Base-by-base conservation (phyloP, 805 yeast species). In the Candida stauntonica region DNA sequence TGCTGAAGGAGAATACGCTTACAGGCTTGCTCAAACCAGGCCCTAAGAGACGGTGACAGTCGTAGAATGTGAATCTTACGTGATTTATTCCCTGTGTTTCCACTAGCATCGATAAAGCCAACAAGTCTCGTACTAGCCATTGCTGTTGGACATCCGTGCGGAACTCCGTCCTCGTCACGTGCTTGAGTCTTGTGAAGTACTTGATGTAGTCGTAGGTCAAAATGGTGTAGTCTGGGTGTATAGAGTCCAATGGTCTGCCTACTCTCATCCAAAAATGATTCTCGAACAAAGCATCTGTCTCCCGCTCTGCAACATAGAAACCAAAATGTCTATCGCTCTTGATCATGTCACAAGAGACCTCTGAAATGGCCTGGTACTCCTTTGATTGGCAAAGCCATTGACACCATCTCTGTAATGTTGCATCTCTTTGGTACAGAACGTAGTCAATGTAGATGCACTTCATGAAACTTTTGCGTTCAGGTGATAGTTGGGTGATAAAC, bases 191-290 rank as follows among this genome's bases (percentile, higher is more conserved):
- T 3, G 23, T 18, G 26, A 26, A 26, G 36, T 33, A 26, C 26
- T 26, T 17, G 31, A 29, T 16, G 30, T 29, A 21, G n/a, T 35
- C 38, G n/a, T 23, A 15, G 6, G 26, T 29, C 17, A 35, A 11
- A 17, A 35, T 17, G 13, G 38, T 16, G 23, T 28, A 35, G 4
- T 16, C 7, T 4, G 30, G 15, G 12, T 17, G 17, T 7, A 12
- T 12, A 7, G 26, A 17, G 7, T 21, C 31, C 32, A 35, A 18
- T n/a, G 15, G n/a, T 4, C 11, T 16, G 5, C n/a, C n/a, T 12
- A 29, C 17, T 16, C 32, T 20, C 4, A 24, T 3, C 38, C 32
- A 29, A 11, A 35, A 29, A 16, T 35, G 38, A 21, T 35, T 35
- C 23, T 35, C 38, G 13, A 35, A 18, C 16, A 35, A 20, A 5